Conservation (phyloP, 2,329 filamentous ascomycete genomes). For the Cytospora chrysosperma region DNA sequence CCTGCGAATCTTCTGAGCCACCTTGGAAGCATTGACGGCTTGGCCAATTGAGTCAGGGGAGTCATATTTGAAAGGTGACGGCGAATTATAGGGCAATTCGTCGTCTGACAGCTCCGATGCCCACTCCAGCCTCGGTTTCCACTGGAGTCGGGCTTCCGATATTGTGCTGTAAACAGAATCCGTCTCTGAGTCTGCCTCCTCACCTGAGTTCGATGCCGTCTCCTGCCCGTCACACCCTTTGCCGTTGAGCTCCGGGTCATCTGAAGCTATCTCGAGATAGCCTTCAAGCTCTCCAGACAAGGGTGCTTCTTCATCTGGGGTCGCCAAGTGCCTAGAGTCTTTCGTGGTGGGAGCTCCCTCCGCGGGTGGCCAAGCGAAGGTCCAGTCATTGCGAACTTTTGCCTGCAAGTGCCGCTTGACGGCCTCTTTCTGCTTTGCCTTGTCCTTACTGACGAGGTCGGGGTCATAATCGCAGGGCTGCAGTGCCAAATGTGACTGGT, state of each 20-base stretch:
- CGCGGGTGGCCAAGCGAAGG: slow-evolving; percentile 53
- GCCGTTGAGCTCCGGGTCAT: neutral
- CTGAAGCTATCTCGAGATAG: slow-evolving; percentile 21
- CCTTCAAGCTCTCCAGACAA: slow-evolving; percentile 5
- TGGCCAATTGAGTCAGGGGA: slow-evolving; percentile 47
- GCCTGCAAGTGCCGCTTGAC: slow-evolving; percentile 55
- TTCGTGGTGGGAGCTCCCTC: slow-evolving; percentile 1
- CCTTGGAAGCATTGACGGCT: slow-evolving; percentile 40
- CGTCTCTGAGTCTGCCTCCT: slow-evolving; percentile 43
- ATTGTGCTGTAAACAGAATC: slow-evolving; percentile 57
- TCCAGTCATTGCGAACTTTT: slow-evolving; percentile 60
- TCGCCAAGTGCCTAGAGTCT: neutral
- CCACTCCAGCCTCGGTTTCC: slow-evolving; percentile 54
- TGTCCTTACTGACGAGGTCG: slow-evolving; percentile 62
- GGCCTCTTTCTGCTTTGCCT: slow-evolving; percentile 61
- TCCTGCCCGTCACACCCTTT: slow-evolving; percentile 30
- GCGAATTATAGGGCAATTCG: slow-evolving; percentile 35
- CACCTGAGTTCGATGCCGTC: slow-evolving; percentile 36
- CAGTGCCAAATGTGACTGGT: slow-evolving; percentile 34
- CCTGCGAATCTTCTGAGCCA: slow-evolving; percentile 54
- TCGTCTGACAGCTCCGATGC: slow-evolving; percentile 56
- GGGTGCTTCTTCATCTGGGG: neutral
- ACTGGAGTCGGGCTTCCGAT: slow-evolving; percentile 54
- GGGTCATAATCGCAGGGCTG: slow-evolving; percentile 51
- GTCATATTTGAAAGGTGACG: slow-evolving; percentile 53